Percentiles rank a stretch among this genome's conserved stretches.
Evolutionary conservation across 257 asterid species (phyloP).

Genomic region (Mitragyna speciosa): DNA sequence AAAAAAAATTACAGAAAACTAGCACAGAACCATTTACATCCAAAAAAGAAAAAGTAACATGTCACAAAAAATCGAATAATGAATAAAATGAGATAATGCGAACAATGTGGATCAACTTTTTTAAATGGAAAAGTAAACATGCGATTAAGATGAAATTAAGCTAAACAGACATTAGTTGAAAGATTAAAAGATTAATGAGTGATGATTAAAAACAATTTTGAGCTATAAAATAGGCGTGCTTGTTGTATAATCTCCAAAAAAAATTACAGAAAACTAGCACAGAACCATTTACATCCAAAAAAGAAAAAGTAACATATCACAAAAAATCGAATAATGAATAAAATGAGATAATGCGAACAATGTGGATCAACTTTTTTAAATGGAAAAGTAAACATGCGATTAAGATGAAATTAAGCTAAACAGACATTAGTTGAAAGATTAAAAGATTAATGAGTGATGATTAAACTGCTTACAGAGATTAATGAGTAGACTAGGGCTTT

Average conservation of each 20-base stretch:
- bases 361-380: background rate
- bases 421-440: background rate
- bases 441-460: background rate
- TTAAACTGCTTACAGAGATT: constrained; percentile 10
- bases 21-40: background rate
- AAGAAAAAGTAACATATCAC: too few relatives aligned
- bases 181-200: background rate
- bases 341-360: background rate
- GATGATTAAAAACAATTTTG: background rate
- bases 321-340: background rate
- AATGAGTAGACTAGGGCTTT: background rate
- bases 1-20: background rate
- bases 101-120: background rate
- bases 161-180: background rate
- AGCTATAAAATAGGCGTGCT: background rate
- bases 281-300: background rate
- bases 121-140: background rate
- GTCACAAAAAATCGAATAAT: background rate
- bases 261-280: background rate
- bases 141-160: background rate
- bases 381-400: background rate
- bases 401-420: background rate
- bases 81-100: background rate
- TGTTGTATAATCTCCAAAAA: background rate
- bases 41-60: background rate